Base-by-base conservation (phyloP, 2,329 filamentous ascomycete species). In the Trichoderma oligosporum region DNA sequence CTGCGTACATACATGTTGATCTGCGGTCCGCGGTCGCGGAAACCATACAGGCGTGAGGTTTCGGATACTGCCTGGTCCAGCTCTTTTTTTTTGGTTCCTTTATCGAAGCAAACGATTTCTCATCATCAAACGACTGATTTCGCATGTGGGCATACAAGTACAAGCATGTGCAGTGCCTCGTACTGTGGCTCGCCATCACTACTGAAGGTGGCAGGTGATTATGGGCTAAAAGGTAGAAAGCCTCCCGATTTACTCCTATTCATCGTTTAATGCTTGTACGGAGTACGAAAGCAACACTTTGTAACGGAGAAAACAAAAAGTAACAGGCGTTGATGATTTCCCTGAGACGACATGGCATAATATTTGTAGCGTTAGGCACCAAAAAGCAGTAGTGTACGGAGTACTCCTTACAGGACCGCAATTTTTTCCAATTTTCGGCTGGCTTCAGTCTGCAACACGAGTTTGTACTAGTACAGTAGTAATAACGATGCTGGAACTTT, bases 201-300 rank as follows among this genome's bases (percentile, higher is more conserved):
- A n/a, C n/a, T n/a, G n/a, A n/a, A n/a, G n/a, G n/a, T n/a, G n/a
- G 33, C 41, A 20, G 29, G 52, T 31, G 31, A 46, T 29, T 39
- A 11, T 38, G 41, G 24, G 22, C 12, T 55, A 46, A 55, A 55
- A 55, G 52, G 9, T 18, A 55, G 22, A 46, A 55, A n/a, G 52
- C 52, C 18, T 55, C 14, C 18, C 12, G 7, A 9, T 24, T n/a
- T 18, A 31, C 27, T 6, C 6, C 27, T 31, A n/a, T n/a, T n/a
- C n/a, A n/a, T n/a, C n/a, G n/a, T n/a, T 33, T 14, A 4, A 16
- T 54, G 18, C 18, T 24, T 18, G 18, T 33, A 25, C 18, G 16
- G 47, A 51, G 16, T n/a, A n/a, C n/a, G n/a, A n/a, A n/a, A n/a
- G n/a, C n/a, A n/a, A n/a, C n/a, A n/a, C n/a, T n/a, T n/a, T n/a